Evolutionary conservation across 179 eudicot species (phyloP).

Genomic region (Beta corolliflora): DNA sequence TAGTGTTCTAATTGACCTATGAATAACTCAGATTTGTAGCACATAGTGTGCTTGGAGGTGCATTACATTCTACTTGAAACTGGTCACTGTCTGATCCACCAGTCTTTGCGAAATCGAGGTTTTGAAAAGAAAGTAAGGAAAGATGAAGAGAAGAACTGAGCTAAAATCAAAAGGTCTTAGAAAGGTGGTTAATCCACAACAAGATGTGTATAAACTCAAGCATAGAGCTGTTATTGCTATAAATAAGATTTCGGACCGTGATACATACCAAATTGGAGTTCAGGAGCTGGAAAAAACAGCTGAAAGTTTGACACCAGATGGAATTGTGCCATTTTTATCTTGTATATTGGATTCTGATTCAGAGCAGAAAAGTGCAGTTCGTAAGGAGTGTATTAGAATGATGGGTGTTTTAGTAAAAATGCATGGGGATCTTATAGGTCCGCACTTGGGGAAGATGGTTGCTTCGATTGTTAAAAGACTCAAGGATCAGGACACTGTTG

Average conservation of each 20-base stretch:
- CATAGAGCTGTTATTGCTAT: conserved; percentile 66
- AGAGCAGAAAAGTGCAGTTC: conserved; percentile 72
- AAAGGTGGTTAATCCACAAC: conserved; percentile 59
- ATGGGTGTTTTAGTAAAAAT: conserved; percentile 59
- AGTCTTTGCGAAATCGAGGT: background rate
- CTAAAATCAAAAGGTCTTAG: conserved; percentile 50
- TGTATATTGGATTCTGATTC: conserved; percentile 77
- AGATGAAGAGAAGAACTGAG: conserved; percentile 54
- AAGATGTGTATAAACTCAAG: conserved; percentile 66
- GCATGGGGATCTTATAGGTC: conserved; percentile 52
- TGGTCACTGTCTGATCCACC: background rate
- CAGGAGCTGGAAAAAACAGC: conserved; percentile 67
- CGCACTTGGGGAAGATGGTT: conserved; percentile 72
- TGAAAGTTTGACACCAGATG: conserved; percentile 61
- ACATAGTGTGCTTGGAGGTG: conserved; percentile 18
- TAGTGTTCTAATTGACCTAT: conserved; percentile 13
- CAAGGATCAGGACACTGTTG: conserved; percentile 79
- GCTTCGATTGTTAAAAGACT: conserved; percentile 72
- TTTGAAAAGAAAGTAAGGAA: background rate
- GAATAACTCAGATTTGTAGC: conserved; percentile 1
- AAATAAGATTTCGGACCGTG: conserved; percentile 81
- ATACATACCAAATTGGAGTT: conserved; percentile 71
- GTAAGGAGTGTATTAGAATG: conserved; percentile 73
- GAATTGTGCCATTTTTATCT: conserved; percentile 63
- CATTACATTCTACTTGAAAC: background rate